Base-by-base conservation (phyloP, 2,329 filamentous ascomycete genomes). In the Trichoderma sp. region DNA sequence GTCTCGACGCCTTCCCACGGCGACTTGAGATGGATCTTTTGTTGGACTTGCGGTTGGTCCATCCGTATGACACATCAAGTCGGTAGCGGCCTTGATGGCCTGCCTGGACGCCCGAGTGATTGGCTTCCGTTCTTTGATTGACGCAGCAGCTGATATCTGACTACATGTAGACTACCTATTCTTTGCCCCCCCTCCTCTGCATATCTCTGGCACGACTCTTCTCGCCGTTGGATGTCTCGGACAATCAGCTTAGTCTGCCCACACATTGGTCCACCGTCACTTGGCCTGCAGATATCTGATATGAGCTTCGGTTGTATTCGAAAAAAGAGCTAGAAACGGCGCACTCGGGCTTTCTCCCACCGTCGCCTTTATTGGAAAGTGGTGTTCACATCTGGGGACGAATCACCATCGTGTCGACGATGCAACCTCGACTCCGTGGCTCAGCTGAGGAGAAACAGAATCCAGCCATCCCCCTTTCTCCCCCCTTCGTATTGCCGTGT, bases 381-480 rank as follows among this genome's bases (percentile, higher is more conserved):
- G 48, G 27, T 39, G 56, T 57, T 42, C n/a, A 37, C 32, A 7
- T 13, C 37, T 19, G 32, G 27, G 15, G 19, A 54, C 48, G 56
- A 67, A 54, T 61, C 64, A 53, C 35, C 35, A 34, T 25, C 63
- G 22, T 35, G 25, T 39, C 56, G 15, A 13, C 56, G 22, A 32
- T 19, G 34, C 35, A 53, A 53, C 12, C 39, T 52, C 42, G 19
- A 10, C 7, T 32, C 42, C 13, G 52, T 67, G 57, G 56, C 53
- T 68, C 39, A 64, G 67, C 59, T 68, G 67, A 68, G 58, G 22
- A 52, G 42, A 45, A 19, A 37, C 53, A 32, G 29, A 59, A 27
- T 42, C 45, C 10, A 10, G 45, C 27, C 19, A 45, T 53, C 53
- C 27, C 27, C 10, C 12, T n/a, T 22, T 27, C 25, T n/a, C 27